phyloP scores from a whole-genome alignment of 2,329 filamentous ascomycete genomes.

The Davidsoniella virescens region DNA sequence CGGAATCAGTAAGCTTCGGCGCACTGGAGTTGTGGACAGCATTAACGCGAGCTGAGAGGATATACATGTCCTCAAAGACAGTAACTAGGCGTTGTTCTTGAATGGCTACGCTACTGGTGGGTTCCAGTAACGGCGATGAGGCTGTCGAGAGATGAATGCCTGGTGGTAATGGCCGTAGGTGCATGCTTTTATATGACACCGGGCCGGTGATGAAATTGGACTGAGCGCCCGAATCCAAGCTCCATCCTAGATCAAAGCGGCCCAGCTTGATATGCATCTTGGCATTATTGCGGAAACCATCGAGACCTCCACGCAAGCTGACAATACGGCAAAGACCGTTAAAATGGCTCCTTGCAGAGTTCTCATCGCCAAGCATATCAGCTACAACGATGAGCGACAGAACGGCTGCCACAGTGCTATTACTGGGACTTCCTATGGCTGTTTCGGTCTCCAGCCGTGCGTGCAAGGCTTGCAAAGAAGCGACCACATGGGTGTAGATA shows the following conservation, averaged over 20 bases:
- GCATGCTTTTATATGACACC: slow-evolving; percentile 9
- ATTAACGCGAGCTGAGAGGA: slow-evolving; percentile 8
- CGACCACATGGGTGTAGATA: slow-evolving; percentile 7
- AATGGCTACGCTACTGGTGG: slow-evolving; percentile 2
- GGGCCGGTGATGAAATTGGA: slow-evolving; percentile 7
- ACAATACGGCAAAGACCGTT: slow-evolving; percentile 11
- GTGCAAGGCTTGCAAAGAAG: slow-evolving; percentile 11
- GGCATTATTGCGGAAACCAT: slow-evolving; percentile 10
- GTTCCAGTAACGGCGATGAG: slow-evolving; percentile 1
- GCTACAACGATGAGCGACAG: slow-evolving; percentile 11
- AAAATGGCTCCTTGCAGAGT: slow-evolving; percentile 10
- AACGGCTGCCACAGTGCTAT: slow-evolving; percentile 11
- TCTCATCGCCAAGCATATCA: slow-evolving; percentile 11
- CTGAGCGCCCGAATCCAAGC: slow-evolving; percentile 9
- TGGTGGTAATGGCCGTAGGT: slow-evolving; percentile 2
- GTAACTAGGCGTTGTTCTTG: slow-evolving; percentile 8
- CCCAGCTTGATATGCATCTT: slow-evolving; percentile 13
- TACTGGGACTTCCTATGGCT: slow-evolving; percentile 2
- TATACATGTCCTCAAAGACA: slow-evolving; percentile 11
- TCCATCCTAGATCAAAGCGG: slow-evolving; percentile 9
- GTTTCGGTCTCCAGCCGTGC: slow-evolving; percentile 3
- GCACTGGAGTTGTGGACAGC: slow-evolving; percentile 6
- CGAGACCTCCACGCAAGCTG: slow-evolving; percentile 9
- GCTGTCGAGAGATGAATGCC: not conserved
- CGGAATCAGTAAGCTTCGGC: slow-evolving; percentile 10